Conservation (phyloP, 2,329 filamentous ascomycete species). For the Talaromyces sp. region DNA sequence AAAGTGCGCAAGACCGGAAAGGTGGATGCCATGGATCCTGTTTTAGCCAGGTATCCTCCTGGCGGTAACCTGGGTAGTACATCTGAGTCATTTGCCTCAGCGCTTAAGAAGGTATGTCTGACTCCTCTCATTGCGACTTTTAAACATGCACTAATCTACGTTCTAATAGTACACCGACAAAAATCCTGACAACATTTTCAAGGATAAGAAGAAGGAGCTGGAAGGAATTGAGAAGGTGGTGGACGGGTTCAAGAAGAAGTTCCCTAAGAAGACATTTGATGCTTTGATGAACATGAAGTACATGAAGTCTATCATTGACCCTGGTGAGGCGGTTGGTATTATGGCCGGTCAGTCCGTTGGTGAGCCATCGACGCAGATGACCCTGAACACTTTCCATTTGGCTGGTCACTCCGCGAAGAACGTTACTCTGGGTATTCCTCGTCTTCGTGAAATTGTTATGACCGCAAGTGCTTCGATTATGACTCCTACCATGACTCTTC, state of each 20-base stretch:
- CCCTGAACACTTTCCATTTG: constrained; percentile 98
- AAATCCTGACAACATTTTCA: constrained; percentile 66
- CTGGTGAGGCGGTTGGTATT: constrained; percentile 94
- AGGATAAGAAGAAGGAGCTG: constrained; percentile 59
- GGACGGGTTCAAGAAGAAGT: constrained; percentile 48
- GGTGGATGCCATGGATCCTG: constrained; percentile 71
- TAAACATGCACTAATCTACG: constrained; percentile 17
- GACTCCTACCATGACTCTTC: constrained; percentile 75
- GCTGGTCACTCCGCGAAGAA: constrained; percentile 98
- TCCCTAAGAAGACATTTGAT: constrained; percentile 73
- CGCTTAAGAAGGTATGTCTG: constrained; percentile 60
- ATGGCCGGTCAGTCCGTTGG: constrained; percentile 96
- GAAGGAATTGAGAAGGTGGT: constrained; percentile 31
- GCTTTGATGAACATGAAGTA: constrained; percentile 90
- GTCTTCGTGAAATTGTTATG: constrained; percentile 97
- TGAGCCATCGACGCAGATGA: constrained; percentile 99
- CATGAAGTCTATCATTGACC: constrained; percentile 85
- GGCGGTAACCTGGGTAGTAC: constrained; percentile 80
- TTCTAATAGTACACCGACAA: constrained; percentile 69
- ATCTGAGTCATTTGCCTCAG: constrained; percentile 80
- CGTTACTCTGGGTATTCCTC: constrained; percentile 96
- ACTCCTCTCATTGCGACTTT: not conserved
- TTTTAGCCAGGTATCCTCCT: constrained; percentile 72
- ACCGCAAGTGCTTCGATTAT: constrained; percentile 87
- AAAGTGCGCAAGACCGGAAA: constrained; percentile 74